Percentiles rank a stretch among this genome's conserved stretches.
phyloP scores from a whole-genome alignment of 164 flowering plant species.

The Vitis rupestris region DNA sequence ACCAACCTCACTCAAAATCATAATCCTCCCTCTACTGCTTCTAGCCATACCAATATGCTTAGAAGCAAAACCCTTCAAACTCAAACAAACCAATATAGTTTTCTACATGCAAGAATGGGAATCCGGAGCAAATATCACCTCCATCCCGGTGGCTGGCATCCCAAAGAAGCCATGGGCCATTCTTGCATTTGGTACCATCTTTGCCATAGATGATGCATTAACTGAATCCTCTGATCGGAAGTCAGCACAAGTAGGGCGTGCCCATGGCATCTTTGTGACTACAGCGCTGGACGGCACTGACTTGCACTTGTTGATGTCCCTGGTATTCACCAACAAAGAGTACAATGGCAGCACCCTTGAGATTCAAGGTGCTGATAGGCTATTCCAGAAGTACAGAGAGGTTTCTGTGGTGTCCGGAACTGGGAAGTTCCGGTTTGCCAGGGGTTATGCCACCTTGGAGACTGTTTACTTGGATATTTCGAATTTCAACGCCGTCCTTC shows the following conservation, averaged over 20 bases:
- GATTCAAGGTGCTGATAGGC: too few species aligned
- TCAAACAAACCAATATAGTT: conserved; percentile 4
- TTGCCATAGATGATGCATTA: conserved; percentile 7
- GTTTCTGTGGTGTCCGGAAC: too few species aligned
- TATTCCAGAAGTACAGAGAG: too few species aligned
- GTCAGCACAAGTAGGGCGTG: conserved; percentile 18
- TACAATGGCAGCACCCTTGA: too few species aligned
- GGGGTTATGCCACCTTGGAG: too few species aligned
- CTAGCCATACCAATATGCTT: not conserved
- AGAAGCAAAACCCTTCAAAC: not conserved
- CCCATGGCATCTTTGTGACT: conserved; percentile 23
- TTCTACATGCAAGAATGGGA: conserved; percentile 2
- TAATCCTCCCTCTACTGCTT: not conserved
- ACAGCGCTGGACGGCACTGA: conserved; percentile 18
- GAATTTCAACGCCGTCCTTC: too few species aligned
- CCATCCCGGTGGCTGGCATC: too few species aligned
- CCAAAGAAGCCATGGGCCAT: too few species aligned
- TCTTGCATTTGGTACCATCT: too few species aligned
- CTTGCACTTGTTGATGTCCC: conserved; percentile 10
- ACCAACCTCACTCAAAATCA: not conserved
- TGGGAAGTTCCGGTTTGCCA: too few species aligned
- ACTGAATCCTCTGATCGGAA: conserved; percentile 12
- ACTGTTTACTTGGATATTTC: too few species aligned
- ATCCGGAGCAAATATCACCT: too few species aligned
- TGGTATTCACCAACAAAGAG: not conserved